Percentiles rank a stretch among this genome's conserved stretches.
These are phyloP conservation scores for Apiospora phragmitis DNA, from an alignment of 2,329 filamentous ascomycete genomes.

Conservation along the genomic window DNA sequence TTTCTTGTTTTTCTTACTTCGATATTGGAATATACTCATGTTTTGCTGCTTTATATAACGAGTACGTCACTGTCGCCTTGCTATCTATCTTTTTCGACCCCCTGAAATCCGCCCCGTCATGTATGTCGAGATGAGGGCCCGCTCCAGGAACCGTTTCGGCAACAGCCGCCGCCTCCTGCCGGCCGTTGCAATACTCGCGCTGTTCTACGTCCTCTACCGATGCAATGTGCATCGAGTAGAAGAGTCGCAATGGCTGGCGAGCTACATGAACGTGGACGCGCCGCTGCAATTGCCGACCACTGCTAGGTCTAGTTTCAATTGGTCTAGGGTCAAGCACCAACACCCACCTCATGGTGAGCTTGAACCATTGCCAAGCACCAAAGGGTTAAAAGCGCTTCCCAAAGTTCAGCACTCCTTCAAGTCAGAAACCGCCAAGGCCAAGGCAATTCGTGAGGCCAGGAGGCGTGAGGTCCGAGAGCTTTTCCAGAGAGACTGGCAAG, in stretches of 20 bases:
- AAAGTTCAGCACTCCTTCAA: slow-evolving; percentile 37
- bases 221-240: neutral
- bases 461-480: slow-evolving; percentile 34
- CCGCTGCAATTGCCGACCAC: slow-evolving; percentile 10
- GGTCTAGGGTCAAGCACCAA: slow-evolving; percentile 31
- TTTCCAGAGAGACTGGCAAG: slow-evolving; percentile 41
- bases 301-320: slow-evolving; percentile 38
- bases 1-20: neutral
- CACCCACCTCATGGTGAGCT: slow-evolving; percentile 25
- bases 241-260: slow-evolving; percentile 25
- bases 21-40: neutral
- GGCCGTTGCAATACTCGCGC: neutral
- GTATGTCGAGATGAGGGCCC: neutral
- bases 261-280: slow-evolving; percentile 33
- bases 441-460: slow-evolving; percentile 29
- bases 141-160: slow-evolving; percentile 1
- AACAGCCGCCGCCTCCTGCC: neutral
- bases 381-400: slow-evolving; percentile 25
- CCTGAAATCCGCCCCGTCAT: neutral
- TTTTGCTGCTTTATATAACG: neutral
- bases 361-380: slow-evolving; percentile 25
- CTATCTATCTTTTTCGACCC: neutral
- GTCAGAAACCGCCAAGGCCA: slow-evolving; percentile 21
- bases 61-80: too few species aligned
- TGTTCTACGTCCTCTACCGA: neutral